Base-by-base conservation (phyloP, 1,284 basidiomycete species). In the Entoloma clypeatum region DNA sequence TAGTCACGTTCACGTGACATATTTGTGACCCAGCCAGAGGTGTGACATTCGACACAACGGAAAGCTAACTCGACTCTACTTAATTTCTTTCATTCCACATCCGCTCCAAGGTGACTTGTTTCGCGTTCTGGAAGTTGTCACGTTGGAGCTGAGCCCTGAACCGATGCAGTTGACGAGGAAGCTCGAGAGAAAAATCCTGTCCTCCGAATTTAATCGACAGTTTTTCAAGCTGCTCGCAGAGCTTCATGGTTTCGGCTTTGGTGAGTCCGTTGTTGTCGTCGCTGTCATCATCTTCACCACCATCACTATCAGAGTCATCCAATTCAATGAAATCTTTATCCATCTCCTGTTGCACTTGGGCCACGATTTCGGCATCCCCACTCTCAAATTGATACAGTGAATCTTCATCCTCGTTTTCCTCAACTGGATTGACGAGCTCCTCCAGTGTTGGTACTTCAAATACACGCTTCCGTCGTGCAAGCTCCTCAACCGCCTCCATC, bases 271-370 rank as follows among this genome's bases (percentile, higher is more conserved):
- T 9, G 25, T 6, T 28, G 25, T 7, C 24, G 29, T 21, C 18
- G 31, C 36, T 21, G 26, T 26, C 14, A 17, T 34, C 13, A n/a
- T 30, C 42, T 23, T 30, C 36, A n/a, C 26, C 21, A 22, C 16
- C 26, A 16, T 44, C 22, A 13, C 24, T 21, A 21, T 44, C 42
- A 33, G 36, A 39, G 8, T 39, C 42, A 10, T 39, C 42, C 16
- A 31, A 17, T 27, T 44, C 42, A 26, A 39, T 44, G 9, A 44
- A 13, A 16, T 44, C 42, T 23, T 36, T 36, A 25, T 8, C 36
- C 27, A 39, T 39, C 36, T 39, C 36, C 26, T 30, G 36, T n/a
- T 21, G 26, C 26, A 39, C 36, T 16, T 9, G 17, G n/a, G 23
- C 27, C 13, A 30, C 22, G 4, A 37, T 37, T 7, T 23, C 35